phyloP scores from a whole-genome alignment of 2,329 filamentous ascomycete genomes.

The Xylariales sp. region DNA sequence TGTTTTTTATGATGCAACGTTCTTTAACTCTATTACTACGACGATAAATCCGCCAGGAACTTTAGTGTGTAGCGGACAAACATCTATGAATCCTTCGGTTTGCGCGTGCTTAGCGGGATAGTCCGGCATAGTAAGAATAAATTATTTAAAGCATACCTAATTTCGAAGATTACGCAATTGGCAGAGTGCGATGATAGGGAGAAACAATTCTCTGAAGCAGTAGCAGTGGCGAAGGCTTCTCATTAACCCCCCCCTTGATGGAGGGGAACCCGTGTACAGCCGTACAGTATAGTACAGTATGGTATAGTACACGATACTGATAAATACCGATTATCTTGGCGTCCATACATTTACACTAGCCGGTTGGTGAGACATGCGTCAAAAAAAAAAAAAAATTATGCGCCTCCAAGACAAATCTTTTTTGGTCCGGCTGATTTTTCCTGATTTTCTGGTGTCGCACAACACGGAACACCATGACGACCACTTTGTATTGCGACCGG shows the following conservation, averaged over 20 bases:
- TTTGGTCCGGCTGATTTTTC: conserved; percentile 15
- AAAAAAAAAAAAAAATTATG: no score
- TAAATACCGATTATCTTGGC: conserved; percentile 19
- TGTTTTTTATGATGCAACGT: neutral
- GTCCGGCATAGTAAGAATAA: neutral
- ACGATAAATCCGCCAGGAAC: neutral
- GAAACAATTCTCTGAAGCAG: no score
- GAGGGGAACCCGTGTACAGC: neutral
- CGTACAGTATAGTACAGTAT: neutral
- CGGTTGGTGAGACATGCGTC: conserved; percentile 19
- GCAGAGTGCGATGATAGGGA: no score
- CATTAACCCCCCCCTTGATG: conserved; percentile 21
- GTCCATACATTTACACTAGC: conserved; percentile 16
- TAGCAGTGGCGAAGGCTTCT: neutral
- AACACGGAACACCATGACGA: conserved; percentile 14
- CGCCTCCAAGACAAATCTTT: conserved; percentile 25
- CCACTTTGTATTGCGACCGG: conserved; percentile 20
- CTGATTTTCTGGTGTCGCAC: conserved; percentile 22
- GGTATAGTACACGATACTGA: neutral
- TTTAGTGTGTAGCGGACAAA: neutral
- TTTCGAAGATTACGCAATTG: neutral
- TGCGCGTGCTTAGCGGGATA: neutral
- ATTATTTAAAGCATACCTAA: neutral
- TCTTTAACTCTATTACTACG: neutral
- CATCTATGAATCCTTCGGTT: conserved; percentile 3